Conservation (phyloP, 352 stramenopile genomes). For the Pythium insidiosum region DNA sequence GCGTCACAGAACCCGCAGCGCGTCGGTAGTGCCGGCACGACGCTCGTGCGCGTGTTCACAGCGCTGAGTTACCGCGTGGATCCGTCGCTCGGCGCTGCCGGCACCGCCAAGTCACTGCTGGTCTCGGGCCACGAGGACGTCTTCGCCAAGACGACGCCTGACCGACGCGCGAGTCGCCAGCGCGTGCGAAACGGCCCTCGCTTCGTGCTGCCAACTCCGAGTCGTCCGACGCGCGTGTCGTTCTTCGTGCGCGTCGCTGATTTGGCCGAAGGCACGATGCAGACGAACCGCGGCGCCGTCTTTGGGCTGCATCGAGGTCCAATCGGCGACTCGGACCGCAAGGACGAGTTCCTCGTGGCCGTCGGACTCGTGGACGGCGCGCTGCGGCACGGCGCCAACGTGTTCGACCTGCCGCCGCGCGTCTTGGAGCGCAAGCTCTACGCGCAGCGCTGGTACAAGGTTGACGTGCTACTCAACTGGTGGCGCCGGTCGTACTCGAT, state of each 20-base stretch:
- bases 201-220: slow-evolving; percentile 18
- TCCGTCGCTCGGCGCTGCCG: slow-evolving; percentile 51
- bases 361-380: slow-evolving; percentile 54
- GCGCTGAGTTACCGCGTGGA: slow-evolving; percentile 49
- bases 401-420: slow-evolving; percentile 37
- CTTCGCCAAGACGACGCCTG: slow-evolving; percentile 2
- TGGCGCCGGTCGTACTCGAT: slow-evolving; percentile 69
- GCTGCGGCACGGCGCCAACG: slow-evolving; percentile 73
- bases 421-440: slow-evolving; percentile 47
- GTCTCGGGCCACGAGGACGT: slow-evolving; percentile 40
- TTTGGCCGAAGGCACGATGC: slow-evolving; percentile 27
- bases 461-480: slow-evolving; percentile 92
- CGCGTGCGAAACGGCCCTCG: slow-evolving; percentile 37
- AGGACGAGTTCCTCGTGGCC: slow-evolving; percentile 51
- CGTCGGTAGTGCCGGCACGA: slow-evolving; percentile 27
- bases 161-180: slow-evolving; percentile 21
- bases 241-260: slow-evolving; percentile 68
- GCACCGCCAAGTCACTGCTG: slow-evolving; percentile 61
- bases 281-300: slow-evolving; percentile 46
- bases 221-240: slow-evolving; percentile 49
- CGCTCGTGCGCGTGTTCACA: slow-evolving; percentile 32
- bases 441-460: slow-evolving; percentile 89
- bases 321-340: slow-evolving; percentile 7
- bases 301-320: slow-evolving; percentile 34
- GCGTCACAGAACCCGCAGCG: slow-evolving; percentile 31